Conservation (phyloP, 2,329 filamentous ascomycete genomes). For the Sphaceloma murrayae region DNA sequence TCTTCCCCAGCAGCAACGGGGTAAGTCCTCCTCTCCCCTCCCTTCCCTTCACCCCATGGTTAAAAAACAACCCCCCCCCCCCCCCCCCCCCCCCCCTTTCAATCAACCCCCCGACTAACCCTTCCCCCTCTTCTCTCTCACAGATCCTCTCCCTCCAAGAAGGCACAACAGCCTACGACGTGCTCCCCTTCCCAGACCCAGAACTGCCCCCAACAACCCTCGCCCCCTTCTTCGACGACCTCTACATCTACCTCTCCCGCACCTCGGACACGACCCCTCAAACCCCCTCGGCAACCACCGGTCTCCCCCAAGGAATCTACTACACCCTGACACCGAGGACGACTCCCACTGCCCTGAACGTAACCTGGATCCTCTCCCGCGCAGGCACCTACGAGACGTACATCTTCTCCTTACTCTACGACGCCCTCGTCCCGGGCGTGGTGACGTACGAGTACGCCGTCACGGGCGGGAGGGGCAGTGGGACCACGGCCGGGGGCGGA, state of each 20-base stretch:
- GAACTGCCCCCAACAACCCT: slow-evolving; percentile 23
- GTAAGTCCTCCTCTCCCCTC: slow-evolving; percentile 11
- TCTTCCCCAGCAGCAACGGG: slow-evolving; percentile 27
- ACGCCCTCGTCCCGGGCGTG: slow-evolving; percentile 23
- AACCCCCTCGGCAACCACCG: slow-evolving; percentile 2
- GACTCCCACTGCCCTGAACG: slow-evolving; percentile 17
- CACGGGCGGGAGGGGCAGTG: slow-evolving; percentile 20
- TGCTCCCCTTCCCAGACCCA: slow-evolving; percentile 21
- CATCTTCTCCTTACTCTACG: slow-evolving; percentile 28
- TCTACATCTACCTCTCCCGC: slow-evolving; percentile 22
- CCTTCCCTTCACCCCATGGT: background rate
- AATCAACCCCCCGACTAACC: no score
- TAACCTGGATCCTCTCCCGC: slow-evolving; percentile 25
- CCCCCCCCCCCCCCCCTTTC: no score
- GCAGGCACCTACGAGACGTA: slow-evolving; percentile 21
- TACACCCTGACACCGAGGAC: slow-evolving; percentile 23
- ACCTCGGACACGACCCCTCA: slow-evolving; percentile 1
- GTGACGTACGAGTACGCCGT: slow-evolving; percentile 26
- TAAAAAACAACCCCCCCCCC: no score
- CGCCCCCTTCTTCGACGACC: slow-evolving; percentile 29
- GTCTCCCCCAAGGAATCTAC: slow-evolving; percentile 26
- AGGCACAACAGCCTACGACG: slow-evolving; percentile 24
- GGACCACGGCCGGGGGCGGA: slow-evolving; percentile 1
- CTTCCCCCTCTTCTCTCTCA: background rate
- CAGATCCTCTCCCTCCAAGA: slow-evolving; percentile 24